These are phyloP conservation scores for Curvularia lunata DNA, from an alignment of 2,329 filamentous ascomycete genomes.

Conservation along the genomic window DNA sequence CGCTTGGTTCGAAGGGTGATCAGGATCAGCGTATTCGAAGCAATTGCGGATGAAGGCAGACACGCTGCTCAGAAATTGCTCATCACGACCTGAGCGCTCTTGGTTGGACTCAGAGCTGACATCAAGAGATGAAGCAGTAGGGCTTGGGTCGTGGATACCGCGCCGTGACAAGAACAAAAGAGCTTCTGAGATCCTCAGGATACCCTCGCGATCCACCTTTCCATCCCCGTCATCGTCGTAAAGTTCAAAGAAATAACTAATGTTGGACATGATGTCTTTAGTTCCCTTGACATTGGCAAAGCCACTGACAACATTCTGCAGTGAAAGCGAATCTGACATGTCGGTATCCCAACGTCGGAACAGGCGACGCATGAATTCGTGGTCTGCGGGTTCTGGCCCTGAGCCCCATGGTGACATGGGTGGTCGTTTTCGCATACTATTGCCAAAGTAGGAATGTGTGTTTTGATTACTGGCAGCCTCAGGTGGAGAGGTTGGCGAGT, in stretches of 20 bases:
- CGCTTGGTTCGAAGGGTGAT: constrained; percentile 67
- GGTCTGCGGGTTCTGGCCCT: constrained; percentile 78
- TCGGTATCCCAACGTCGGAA: constrained; percentile 90
- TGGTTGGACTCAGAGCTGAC: constrained; percentile 50
- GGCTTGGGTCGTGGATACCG: constrained; percentile 78
- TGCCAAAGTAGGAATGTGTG: constrained; percentile 65
- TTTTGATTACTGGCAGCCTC: constrained; percentile 58
- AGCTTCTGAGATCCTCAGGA: constrained; percentile 91
- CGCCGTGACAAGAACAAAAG: constrained; percentile 89
- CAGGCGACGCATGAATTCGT: constrained; percentile 89
- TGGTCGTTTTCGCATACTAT: constrained; percentile 48
- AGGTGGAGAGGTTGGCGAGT: constrained; percentile 71
- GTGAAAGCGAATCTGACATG: constrained; percentile 74
- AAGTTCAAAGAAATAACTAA: constrained; percentile 96
- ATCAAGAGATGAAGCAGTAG: constrained; percentile 65
- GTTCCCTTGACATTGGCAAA: constrained; percentile 91
- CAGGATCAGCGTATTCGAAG: constrained; percentile 97
- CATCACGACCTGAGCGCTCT: constrained; percentile 68
- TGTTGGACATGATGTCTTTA: constrained; percentile 95
- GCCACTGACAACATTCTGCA: constrained; percentile 92
- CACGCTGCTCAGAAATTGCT: constrained; percentile 89
- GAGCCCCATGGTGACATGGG: constrained; percentile 63
- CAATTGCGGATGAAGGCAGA: constrained; percentile 95
- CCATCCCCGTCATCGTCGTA: constrained; percentile 94
- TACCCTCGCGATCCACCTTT: constrained; percentile 92